Evolutionary conservation across 2,329 filamentous ascomycete species (phyloP), one percentile per base, ranked within the genome.

Genomic region (Helotiales sp.): DNA sequence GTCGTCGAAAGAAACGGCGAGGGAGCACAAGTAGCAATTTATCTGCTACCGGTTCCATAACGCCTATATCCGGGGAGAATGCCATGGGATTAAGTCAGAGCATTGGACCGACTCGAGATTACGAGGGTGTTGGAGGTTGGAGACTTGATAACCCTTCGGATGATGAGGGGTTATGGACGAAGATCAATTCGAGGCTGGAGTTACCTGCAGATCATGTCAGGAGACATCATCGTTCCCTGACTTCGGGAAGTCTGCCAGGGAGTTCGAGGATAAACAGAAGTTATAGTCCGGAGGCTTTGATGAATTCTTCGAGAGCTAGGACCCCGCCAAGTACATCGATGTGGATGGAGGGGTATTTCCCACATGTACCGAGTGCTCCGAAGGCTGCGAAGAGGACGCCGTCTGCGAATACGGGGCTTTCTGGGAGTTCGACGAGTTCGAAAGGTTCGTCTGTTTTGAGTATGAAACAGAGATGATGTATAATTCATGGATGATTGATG

Each of bases 121-220:
- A 84, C 70, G 86, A 89, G 70, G 86, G 86, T 7, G 77, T 89
- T 1, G 86, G 86, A 20, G 86, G 86, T 2, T 89, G 86, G 85
- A 79, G 85, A 57, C 70, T 87, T 1, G 79, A 72, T 72, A 77
- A 78, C 70, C 76, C 64, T 72, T 72, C 63, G 15, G 74, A 83
- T 43, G 78, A 79, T 15, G 79, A 80, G 37, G 76, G 72, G 4
- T 72, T 80, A 34, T 86, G 85, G 84, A 82, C 81, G 20, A 82
- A 81, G 52, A 84, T 86, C 69, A 86, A 86, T 70, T 84, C 83
- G 0, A 78, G 83, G 11, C 78, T 85, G 7, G 83, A 85, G 69
- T 75, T 86, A 15, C 83, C 82, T 0, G 74, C 78, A 6, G 82
- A 85, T 67, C 77, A 82, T 70, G 71, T 67, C 0, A 67, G 75